These are phyloP conservation scores for Melastoma malabathricum DNA, from an alignment of 345 rosid genomes.

Conservation along the genomic window DNA sequence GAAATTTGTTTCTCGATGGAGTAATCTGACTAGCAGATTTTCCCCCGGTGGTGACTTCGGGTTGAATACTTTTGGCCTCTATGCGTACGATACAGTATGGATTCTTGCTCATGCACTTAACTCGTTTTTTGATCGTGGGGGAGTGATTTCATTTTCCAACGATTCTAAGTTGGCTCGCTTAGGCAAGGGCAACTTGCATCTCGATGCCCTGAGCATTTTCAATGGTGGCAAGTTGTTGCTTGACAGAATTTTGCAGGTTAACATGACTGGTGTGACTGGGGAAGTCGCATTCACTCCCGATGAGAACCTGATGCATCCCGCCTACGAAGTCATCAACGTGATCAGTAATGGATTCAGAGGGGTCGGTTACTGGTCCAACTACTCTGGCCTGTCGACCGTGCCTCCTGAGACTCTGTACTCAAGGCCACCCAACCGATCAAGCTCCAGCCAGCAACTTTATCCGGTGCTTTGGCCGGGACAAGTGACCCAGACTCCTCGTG, in stretches of 20 bases:
- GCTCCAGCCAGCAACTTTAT: constrained; percentile 31
- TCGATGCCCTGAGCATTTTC: constrained; percentile 47
- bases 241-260: constrained; percentile 32
- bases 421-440: constrained; percentile 14
- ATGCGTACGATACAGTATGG: constrained; percentile 91
- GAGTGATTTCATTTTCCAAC: constrained; percentile 45
- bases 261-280: constrained; percentile 72
- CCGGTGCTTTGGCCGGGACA: constrained; percentile 79
- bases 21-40: constrained; percentile 14
- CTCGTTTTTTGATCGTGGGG: constrained; percentile 29
- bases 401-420: constrained; percentile 27
- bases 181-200: constrained; percentile 18
- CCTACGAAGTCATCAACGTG: constrained; percentile 71
- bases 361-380: constrained; percentile 64
- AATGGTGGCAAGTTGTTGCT: constrained; percentile 40
- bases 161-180: constrained; percentile 18
- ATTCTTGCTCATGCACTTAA: constrained; percentile 47
- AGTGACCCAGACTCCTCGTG: constrained; percentile 50
- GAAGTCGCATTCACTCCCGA: constrained; percentile 41
- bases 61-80: constrained; percentile 50
- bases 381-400: constrained; percentile 37
- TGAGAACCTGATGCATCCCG: constrained; percentile 28
- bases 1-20: constrained; percentile 36
- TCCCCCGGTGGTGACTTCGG: constrained; percentile 1
- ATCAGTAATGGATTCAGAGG: constrained; percentile 20